These are phyloP conservation scores for Dioszegia crocea DNA, from an alignment of 768 basidiomycete species.

Conservation along the genomic window DNA sequence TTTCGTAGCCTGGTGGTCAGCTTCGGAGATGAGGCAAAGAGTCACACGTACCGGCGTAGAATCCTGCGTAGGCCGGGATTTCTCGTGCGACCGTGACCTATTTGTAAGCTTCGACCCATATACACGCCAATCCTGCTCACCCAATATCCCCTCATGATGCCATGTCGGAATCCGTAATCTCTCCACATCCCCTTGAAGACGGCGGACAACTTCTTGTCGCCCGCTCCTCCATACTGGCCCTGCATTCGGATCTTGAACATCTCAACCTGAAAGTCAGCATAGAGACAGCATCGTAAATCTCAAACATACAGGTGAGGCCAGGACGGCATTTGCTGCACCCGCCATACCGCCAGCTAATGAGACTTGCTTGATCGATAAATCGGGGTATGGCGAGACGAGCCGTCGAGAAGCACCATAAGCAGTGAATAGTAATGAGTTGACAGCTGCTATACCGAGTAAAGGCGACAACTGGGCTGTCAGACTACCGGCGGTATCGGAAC, in stretches of 20 bases:
- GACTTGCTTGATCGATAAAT: slow-evolving; percentile 71
- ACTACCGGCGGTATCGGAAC: too few species aligned
- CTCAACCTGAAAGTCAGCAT: slow-evolving; percentile 53
- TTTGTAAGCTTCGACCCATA: background rate
- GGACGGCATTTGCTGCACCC: slow-evolving; percentile 79
- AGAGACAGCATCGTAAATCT: background rate
- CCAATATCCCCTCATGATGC: slow-evolving; percentile 97
- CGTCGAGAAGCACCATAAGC: slow-evolving; percentile 79
- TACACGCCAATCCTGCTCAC: slow-evolving; percentile 52
- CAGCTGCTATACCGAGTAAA: slow-evolving; percentile 84
- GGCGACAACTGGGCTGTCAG: slow-evolving; percentile 61
- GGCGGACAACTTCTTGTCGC: slow-evolving; percentile 70
- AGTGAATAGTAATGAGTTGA: slow-evolving; percentile 91
- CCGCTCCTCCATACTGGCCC: slow-evolving; percentile 74
- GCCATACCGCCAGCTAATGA: slow-evolving; percentile 87
- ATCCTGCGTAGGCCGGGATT: slow-evolving; percentile 94
- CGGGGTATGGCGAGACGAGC: slow-evolving; percentile 80
- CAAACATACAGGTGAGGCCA: slow-evolving; percentile 74
- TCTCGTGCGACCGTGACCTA: slow-evolving; percentile 87
- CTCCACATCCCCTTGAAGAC: slow-evolving; percentile 79
- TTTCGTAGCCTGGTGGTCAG: slow-evolving; percentile 68
- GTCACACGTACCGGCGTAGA: slow-evolving; percentile 48
- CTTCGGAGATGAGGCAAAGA: background rate
- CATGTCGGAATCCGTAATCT: slow-evolving; percentile 77
- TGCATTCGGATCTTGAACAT: slow-evolving; percentile 99